phyloP scores from a whole-genome alignment of 345 rosid genomes.

The Limnanthes douglasii region DNA sequence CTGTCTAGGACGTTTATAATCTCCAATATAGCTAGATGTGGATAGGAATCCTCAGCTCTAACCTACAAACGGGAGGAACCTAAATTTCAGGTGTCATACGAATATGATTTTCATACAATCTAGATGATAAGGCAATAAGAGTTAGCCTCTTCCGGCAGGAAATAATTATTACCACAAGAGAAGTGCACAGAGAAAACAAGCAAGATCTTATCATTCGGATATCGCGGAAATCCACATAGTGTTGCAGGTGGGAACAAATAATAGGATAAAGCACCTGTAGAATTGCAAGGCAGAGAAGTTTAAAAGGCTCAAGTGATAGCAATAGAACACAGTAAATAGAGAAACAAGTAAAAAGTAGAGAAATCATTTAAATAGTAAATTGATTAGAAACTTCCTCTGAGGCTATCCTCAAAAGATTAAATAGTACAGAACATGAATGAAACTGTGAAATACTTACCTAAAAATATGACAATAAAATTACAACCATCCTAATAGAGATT shows the following conservation, averaged over 20 bases:
- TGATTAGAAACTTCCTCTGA: background rate
- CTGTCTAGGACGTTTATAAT: slow-evolving; percentile 37
- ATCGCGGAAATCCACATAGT: slow-evolving; percentile 28
- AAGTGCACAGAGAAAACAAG: slow-evolving; percentile 70
- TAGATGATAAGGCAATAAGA: too few relatives aligned
- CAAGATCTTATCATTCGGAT: slow-evolving; percentile 55
- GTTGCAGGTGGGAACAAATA: slow-evolving; percentile 32
- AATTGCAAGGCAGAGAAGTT: slow-evolving; percentile 6
- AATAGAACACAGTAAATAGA: too few relatives aligned
- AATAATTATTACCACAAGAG: slow-evolving; percentile 48
- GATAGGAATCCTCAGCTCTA: slow-evolving; percentile 40
- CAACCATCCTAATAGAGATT: too few relatives aligned
- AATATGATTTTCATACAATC: too few relatives aligned
- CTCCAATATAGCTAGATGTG: slow-evolving; percentile 28
- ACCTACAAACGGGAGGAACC: slow-evolving; percentile 22
- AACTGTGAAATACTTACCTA: too few relatives aligned
- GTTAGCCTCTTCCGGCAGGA: too few relatives aligned
- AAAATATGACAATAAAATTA: too few relatives aligned
- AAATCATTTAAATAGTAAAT: too few relatives aligned
- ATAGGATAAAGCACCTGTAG: slow-evolving; percentile 63
- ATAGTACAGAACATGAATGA: too few relatives aligned
- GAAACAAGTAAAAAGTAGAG: too few relatives aligned
- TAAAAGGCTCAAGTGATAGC: too few relatives aligned
- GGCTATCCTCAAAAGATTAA: slow-evolving; percentile 1
- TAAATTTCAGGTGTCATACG: slow-evolving; percentile 9